A percentile compares a stretch with the other conserved stretches of the same genome.
Conservation (phyloP, 1,284 basidiomycete species). For the Austroboletus olivaceoglutinosus region DNA sequence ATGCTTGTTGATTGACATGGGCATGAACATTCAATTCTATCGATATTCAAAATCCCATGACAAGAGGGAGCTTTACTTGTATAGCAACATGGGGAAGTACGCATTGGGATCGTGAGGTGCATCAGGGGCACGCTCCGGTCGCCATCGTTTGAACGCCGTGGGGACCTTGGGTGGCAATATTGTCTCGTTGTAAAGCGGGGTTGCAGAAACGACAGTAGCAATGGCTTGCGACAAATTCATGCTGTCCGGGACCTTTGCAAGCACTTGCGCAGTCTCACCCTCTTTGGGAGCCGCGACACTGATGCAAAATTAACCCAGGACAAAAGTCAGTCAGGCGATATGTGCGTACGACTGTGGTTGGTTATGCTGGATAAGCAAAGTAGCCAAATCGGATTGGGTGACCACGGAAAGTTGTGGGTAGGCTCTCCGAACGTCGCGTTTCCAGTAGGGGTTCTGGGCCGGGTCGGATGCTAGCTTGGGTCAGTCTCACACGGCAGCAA, state of each 20-base stretch:
- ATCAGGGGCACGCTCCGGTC: constrained; percentile 60
- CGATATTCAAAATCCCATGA: constrained; percentile 1
- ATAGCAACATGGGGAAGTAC: constrained; percentile 84
- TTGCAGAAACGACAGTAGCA: constrained; percentile 55
- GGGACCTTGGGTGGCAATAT: constrained; percentile 74
- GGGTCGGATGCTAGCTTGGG: constrained; percentile 65
- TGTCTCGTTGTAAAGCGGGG: constrained; percentile 61
- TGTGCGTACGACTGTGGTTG: constrained; percentile 58
- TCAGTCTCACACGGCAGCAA: background rate
- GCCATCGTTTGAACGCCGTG: constrained; percentile 66
- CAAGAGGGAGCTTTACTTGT: constrained; percentile 52
- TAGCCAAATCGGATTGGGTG: constrained; percentile 78
- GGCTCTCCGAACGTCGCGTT: constrained; percentile 88
- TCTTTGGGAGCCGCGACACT: constrained; percentile 61
- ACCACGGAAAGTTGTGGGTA: constrained; percentile 87
- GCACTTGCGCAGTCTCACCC: constrained; percentile 45
- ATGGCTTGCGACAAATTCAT: constrained; percentile 72
- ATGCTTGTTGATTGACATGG: background rate
- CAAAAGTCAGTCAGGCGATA: background rate
- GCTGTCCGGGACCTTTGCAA: constrained; percentile 43
- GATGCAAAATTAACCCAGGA: constrained; percentile 12
- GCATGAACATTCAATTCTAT: constrained; percentile 14
- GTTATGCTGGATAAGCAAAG: constrained; percentile 81
- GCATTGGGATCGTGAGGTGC: constrained; percentile 74
- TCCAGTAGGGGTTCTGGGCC: constrained; percentile 89